Evolutionary conservation across 768 basidiomycete genomes (phyloP).

Genomic region (Pluteus cervinus): DNA sequence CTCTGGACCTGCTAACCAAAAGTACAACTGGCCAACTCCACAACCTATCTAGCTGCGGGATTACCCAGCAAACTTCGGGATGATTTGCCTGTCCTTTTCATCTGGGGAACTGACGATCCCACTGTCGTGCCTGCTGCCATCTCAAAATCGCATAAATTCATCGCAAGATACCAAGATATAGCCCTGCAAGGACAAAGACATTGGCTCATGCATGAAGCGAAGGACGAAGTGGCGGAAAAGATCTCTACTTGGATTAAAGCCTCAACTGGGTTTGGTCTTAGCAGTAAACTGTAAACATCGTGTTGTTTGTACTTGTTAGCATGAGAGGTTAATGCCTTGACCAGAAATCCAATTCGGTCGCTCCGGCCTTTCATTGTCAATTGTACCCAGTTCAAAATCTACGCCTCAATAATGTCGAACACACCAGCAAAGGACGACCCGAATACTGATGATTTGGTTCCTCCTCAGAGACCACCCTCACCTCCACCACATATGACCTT

Average conservation of each 20-base stretch:
- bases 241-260: constrained; percentile 42
- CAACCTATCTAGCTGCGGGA: constrained; percentile 27
- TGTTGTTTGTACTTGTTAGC: too few species aligned
- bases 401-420: constrained; percentile 7
- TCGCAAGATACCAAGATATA: constrained; percentile 43
- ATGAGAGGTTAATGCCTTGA: too few species aligned
- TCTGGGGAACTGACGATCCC: constrained; percentile 53
- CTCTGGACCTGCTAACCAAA: constrained; percentile 1
- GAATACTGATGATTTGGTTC: constrained; percentile 51
- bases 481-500: constrained; percentile 72
- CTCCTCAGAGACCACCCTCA: constrained; percentile 58
- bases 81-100: constrained; percentile 53
- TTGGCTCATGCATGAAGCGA: constrained; percentile 64
- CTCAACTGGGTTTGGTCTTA: constrained; percentile 17
- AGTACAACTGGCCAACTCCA: not conserved
- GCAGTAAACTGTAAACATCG: constrained; percentile 14
- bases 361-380: constrained; percentile 2
- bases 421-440: constrained; percentile 36
- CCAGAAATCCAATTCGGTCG: too few species aligned
- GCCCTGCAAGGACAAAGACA: constrained; percentile 54
- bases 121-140: constrained; percentile 39
- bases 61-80: constrained; percentile 36
- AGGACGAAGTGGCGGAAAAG: constrained; percentile 44
- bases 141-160: constrained; percentile 39
- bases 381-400: too few species aligned